A percentile compares a stretch with the other conserved stretches of the same genome.
Conservation (phyloP, 2,329 filamentous ascomycete genomes). For the Colletotrichum acutatum region DNA sequence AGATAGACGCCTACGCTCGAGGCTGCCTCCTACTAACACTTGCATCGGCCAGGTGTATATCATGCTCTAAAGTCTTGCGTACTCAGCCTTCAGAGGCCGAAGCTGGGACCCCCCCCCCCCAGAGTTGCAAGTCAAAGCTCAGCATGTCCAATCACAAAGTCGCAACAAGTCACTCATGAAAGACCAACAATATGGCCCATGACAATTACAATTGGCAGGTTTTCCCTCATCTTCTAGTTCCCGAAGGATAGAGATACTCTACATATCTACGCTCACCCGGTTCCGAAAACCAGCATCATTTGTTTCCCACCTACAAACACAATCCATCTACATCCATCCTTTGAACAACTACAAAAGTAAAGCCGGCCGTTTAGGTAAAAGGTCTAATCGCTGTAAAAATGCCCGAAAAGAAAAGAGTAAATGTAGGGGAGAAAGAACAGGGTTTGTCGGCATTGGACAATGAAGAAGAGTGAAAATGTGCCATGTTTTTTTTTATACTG, state of each 20-base stretch:
- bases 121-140: not conserved
- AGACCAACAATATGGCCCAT: not conserved
- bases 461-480: not conserved
- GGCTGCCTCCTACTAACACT: not conserved
- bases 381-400: not conserved
- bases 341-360: conserved; percentile 13
- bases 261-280: not conserved
- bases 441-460: not conserved
- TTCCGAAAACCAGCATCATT: not conserved
- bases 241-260: not conserved
- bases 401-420: not conserved
- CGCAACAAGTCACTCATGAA: not conserved
- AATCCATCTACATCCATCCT: not conserved
- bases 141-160: not conserved
- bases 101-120: too few relatives aligned
- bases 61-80: not conserved
- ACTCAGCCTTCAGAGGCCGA: not conserved
- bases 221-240: not conserved
- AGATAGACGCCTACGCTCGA: not conserved
- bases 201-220: conserved; percentile 21
- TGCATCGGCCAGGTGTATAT: not conserved
- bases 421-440: not conserved
- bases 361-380: not conserved
- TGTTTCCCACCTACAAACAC: not conserved
- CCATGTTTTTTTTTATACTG: not conserved